phyloP scores from a whole-genome alignment of 495 filamentous ascomycete genomes.

The Chaetomium fimeti region DNA sequence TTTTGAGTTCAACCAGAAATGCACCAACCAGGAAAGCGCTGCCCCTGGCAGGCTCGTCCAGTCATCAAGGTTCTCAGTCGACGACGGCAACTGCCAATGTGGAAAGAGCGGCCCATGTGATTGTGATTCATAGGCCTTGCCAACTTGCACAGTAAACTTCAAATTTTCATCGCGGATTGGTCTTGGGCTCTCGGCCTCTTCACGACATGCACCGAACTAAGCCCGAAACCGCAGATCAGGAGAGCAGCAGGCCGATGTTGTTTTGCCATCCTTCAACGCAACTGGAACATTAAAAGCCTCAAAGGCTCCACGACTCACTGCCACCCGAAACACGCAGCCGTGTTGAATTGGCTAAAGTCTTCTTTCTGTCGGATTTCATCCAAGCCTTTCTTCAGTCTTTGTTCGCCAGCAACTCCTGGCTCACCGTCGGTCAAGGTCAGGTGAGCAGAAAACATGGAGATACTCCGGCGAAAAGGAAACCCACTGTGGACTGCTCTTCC shows the following conservation, averaged over 20 bases:
- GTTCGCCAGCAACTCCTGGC: not conserved
- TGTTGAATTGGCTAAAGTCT: conserved; percentile 10
- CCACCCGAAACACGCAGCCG: not conserved
- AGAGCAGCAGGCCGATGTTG: not conserved
- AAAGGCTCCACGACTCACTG: not conserved
- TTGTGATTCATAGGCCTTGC: not conserved
- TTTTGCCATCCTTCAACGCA: not conserved
- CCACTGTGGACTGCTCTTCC: conserved; percentile 23
- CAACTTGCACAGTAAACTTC: not conserved
- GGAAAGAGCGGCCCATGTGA: not conserved
- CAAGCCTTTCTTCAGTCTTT: not conserved
- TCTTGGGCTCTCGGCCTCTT: too few relatives aligned
- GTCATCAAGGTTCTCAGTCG: conserved; percentile 9
- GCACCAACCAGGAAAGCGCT: conserved; percentile 11
- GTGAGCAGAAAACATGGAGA: not conserved
- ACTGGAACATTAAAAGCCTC: not conserved
- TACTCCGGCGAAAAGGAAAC: conserved; percentile 23
- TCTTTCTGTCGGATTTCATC: not conserved
- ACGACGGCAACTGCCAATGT: not conserved
- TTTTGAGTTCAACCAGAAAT: not conserved
- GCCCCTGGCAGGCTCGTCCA: not conserved
- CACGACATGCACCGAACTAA: not conserved
- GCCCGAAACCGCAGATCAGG: not conserved
- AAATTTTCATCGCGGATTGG: too few relatives aligned
- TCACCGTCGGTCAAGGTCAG: conserved; percentile 16